Conservation (phyloP, 2,329 filamentous ascomycete species). For the Drechslerella coelobrocha region DNA sequence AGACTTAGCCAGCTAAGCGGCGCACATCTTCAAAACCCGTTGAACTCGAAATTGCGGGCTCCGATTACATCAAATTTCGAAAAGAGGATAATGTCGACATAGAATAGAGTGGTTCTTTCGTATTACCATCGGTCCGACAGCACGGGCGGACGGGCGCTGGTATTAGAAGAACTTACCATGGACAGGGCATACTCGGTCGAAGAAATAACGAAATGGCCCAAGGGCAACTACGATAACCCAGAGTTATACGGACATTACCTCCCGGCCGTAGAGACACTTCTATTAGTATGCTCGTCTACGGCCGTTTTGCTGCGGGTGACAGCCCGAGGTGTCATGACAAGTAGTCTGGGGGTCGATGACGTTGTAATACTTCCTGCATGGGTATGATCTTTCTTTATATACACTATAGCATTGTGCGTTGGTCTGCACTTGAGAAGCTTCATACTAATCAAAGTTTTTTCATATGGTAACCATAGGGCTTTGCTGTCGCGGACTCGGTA, state of each 20-base stretch:
- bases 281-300: conserved; percentile 29
- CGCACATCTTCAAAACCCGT: neutral
- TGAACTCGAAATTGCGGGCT: neutral
- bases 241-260: conserved; percentile 40
- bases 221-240: conserved; percentile 37
- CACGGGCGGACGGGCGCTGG: conserved; percentile 9
- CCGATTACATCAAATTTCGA: conserved; percentile 4
- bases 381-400: conserved; percentile 10
- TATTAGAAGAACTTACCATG: conserved; percentile 4
- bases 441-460: neutral
- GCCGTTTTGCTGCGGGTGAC: conserved; percentile 34
- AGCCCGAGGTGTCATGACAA: conserved; percentile 33
- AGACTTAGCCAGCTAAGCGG: neutral
- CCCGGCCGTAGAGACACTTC: conserved; percentile 22
- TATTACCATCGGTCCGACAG: conserved; percentile 2
- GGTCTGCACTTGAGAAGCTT: too few relatives aligned
- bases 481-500: conserved; percentile 31
- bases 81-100: conserved; percentile 39
- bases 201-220: conserved; percentile 39
- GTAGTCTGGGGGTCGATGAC: conserved; percentile 37
- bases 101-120: neutral
- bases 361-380: conserved; percentile 41
- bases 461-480: conserved; percentile 13
- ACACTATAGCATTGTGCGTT: neutral
- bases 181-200: conserved; percentile 40